Evolutionary conservation across 1,284 basidiomycete genomes (phyloP).

Genomic region (Leccinum fuscescens): DNA sequence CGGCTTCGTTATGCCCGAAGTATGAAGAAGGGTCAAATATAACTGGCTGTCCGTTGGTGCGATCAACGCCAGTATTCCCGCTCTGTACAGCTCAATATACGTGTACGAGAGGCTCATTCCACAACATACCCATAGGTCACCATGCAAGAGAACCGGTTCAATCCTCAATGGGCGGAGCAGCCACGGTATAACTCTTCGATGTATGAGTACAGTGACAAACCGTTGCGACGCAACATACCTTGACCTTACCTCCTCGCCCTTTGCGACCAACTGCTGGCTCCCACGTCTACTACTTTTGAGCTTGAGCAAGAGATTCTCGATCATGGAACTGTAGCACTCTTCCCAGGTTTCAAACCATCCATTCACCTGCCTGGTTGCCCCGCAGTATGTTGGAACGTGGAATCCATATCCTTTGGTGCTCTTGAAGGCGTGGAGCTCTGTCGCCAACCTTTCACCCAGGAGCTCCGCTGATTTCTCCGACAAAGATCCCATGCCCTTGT

Average conservation of each 20-base stretch:
- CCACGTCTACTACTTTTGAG: slow-evolving; percentile 46
- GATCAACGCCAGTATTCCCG: slow-evolving; percentile 69
- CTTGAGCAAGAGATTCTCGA: slow-evolving; percentile 60
- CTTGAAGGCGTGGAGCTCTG: slow-evolving; percentile 58
- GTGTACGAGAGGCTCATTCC: not conserved
- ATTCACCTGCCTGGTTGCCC: slow-evolving; percentile 73
- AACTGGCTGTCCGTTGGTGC: slow-evolving; percentile 54
- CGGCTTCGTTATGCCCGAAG: slow-evolving; percentile 85
- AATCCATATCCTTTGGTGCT: slow-evolving; percentile 71
- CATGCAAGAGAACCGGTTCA: slow-evolving; percentile 78
- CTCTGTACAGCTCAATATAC: slow-evolving; percentile 44
- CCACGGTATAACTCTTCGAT: slow-evolving; percentile 69
- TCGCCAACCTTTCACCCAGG: slow-evolving; percentile 64
- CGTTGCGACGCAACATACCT: slow-evolving; percentile 45
- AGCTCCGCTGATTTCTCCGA: slow-evolving; percentile 44
- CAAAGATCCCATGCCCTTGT: slow-evolving; percentile 59
- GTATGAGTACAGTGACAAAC: slow-evolving; percentile 6
- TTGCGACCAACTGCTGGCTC: slow-evolving; percentile 47
- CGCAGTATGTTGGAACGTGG: slow-evolving; percentile 76
- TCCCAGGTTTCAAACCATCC: slow-evolving; percentile 77
- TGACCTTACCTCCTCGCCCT: slow-evolving; percentile 54
- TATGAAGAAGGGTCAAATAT: slow-evolving; percentile 84
- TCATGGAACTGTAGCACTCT: slow-evolving; percentile 66
- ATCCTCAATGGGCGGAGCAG: slow-evolving; percentile 63
- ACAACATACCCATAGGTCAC: slow-evolving; percentile 75